Base-by-base conservation (phyloP, 352 stramenopile genomes). In the Peronosclerospora sorghi region DNA sequence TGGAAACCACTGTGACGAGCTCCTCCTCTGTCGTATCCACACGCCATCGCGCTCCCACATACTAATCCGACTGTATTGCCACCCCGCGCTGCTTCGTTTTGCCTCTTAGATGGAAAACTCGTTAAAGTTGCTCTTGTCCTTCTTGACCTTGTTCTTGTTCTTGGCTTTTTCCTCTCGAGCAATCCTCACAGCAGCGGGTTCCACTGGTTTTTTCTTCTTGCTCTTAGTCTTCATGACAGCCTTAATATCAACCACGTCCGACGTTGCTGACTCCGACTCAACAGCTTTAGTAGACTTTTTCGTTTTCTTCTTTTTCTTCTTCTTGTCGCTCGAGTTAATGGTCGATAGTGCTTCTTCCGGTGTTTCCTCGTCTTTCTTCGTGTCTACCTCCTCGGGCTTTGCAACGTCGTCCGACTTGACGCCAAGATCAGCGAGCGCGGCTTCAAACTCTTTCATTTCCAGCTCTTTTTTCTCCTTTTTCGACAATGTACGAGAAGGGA, bases 381-480 rank as follows among this genome's bases (percentile, higher is more conserved):
- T 35, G 29, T 48, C 59, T 43, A 59, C 54, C 10, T 50, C 20
- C 15, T 59, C 43, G 28, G 56, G 17, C 32, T 41, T 35, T 4
- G 36, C 20, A 20, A 39, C 14, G 4, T 56, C 45, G 7, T 63
- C 51, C 12, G 40, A 26, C 49, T 59, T 53, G 43, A 87, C 76
- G 51, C 75, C 75, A 17, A 87, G 65, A 27, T 76, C 75, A 1
- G 68, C 72, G 17, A 87, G 47, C 13, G 73, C 75, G 5, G 62
- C 62, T 41, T 87, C 70, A 18, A 84, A 73, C 19, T 86, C 76
- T 32, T 94, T 76, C 27, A 80, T 73, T 58, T 86, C 71, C 43
- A 68, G 56, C 54, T 80, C 56, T 62, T 86, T 86, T 56, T 88
- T 75, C 52, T 89, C 76, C 67, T 84, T 84, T 54, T 89, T 87